A percentile compares a stretch with the other conserved stretches of the same genome.
phyloP scores from a whole-genome alignment of 1,284 basidiomycete genomes.

The Coriolopsis trogii region DNA sequence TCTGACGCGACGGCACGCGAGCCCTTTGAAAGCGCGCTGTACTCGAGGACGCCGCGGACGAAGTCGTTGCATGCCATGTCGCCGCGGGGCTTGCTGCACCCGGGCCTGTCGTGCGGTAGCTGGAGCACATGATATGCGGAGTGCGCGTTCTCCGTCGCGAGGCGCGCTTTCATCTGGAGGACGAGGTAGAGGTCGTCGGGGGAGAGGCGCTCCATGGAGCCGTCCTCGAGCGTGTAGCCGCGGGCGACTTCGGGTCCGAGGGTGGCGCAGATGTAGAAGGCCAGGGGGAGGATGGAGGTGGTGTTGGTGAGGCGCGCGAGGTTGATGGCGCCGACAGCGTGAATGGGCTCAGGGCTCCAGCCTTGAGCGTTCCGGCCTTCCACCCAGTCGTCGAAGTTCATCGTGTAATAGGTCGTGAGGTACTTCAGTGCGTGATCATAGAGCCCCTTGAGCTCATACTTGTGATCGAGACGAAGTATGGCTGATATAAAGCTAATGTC shows the following conservation, averaged over 20 bases:
- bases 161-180: constrained; percentile 2
- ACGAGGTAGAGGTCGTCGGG: constrained; percentile 5
- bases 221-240: constrained; percentile 7
- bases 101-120: neutral
- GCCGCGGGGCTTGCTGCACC: neutral
- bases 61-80: neutral
- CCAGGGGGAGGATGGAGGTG: constrained; percentile 11
- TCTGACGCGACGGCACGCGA: constrained; percentile 6
- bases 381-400: constrained; percentile 7
- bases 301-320: constrained; percentile 14
- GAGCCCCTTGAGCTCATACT: constrained; percentile 16
- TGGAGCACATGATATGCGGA: constrained; percentile 2
- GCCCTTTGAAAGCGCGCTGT: neutral
- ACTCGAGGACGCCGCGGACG: constrained; percentile 4
- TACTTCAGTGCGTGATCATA: constrained; percentile 3
- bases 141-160: constrained; percentile 1
- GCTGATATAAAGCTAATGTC: constrained; percentile 12
- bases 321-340: constrained; percentile 11
- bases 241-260: constrained; percentile 8
- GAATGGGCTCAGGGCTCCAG: constrained; percentile 8
- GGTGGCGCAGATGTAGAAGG: constrained; percentile 11
- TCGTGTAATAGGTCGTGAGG: constrained; percentile 10
- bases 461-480: constrained; percentile 16
- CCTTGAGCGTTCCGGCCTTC: neutral
- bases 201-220: constrained; percentile 7